These are phyloP conservation scores for Starmerella floris DNA, from an alignment of 805 yeast species.

Conservation along the genomic window DNA sequence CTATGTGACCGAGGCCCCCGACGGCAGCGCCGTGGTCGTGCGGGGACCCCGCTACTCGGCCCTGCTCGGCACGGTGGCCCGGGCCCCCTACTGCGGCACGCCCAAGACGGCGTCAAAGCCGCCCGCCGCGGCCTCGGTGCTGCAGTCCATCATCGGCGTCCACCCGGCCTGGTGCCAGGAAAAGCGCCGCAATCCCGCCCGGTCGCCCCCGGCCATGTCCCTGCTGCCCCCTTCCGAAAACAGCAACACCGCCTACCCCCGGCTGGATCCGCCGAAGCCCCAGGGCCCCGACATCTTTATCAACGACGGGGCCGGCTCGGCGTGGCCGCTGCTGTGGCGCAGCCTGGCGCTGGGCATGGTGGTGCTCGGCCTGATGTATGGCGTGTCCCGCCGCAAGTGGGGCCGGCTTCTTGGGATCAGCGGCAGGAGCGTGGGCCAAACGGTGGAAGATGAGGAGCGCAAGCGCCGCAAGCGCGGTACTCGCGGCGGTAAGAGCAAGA, in stretches of 20 bases:
- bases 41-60: conserved; percentile 61
- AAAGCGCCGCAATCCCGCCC: conserved; percentile 2
- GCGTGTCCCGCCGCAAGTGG: not conserved
- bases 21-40: conserved; percentile 28
- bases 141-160: conserved; percentile 20
- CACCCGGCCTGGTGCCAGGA: conserved; percentile 22
- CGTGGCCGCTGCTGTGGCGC: not conserved
- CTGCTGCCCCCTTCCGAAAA: conserved; percentile 5
- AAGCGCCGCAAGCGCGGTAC: conserved; percentile 72
- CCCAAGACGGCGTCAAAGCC: not conserved
- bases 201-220: conserved; percentile 10
- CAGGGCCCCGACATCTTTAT: not conserved
- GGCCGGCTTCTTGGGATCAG: not conserved
- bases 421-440: not conserved
- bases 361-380: not conserved
- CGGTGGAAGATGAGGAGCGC: not conserved
- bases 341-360: not conserved
- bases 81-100: conserved; percentile 18
- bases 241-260: conserved; percentile 5
- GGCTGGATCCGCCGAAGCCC: conserved; percentile 11
- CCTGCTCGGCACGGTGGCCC: conserved; percentile 53
- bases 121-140: not conserved
- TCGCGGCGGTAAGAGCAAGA: conserved; percentile 46
- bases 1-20: conserved; percentile 49
- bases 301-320: not conserved